Evolutionary conservation across 768 basidiomycete genomes (phyloP).

Genomic region (Collybiopsis luxurians): DNA sequence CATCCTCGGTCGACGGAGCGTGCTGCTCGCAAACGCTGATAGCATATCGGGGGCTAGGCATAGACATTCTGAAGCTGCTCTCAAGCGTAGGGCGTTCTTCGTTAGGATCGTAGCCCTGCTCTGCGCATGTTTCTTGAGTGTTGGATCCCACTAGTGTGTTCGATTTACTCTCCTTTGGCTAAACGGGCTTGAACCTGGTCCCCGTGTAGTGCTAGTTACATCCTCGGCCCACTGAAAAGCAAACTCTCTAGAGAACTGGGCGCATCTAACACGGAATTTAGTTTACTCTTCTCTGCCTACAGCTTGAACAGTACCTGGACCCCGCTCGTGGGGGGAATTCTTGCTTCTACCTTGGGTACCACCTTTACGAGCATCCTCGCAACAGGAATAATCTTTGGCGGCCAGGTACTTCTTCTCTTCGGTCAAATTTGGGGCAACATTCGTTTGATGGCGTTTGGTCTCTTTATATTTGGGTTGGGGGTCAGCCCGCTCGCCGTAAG

Average conservation of each 20-base stretch:
- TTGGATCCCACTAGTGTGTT: constrained; percentile 80
- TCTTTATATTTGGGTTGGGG: constrained; percentile 80
- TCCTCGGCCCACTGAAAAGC: constrained; percentile 78
- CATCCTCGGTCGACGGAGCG: constrained; percentile 16
- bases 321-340: constrained; percentile 72
- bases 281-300: constrained; percentile 72
- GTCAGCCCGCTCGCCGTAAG: constrained; percentile 74
- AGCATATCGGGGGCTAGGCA: too few species aligned
- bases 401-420: constrained; percentile 63
- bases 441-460: constrained; percentile 69
- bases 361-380: constrained; percentile 70
- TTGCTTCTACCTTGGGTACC: constrained; percentile 70
- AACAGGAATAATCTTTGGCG: constrained; percentile 67
- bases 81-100: constrained; percentile 35
- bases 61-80: not conserved
- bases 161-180: too few species aligned
- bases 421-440: constrained; percentile 62
- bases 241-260: constrained; percentile 65
- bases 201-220: constrained; percentile 65
- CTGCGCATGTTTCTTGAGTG: constrained; percentile 70
- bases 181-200: too few species aligned
- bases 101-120: constrained; percentile 61
- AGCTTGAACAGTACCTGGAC: constrained; percentile 71
- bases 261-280: constrained; percentile 75
- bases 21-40: not conserved